Evolutionary conservation across 2,329 filamentous ascomycete genomes (phyloP).

Genomic region (Neoscytalidium dimidiatum): DNA sequence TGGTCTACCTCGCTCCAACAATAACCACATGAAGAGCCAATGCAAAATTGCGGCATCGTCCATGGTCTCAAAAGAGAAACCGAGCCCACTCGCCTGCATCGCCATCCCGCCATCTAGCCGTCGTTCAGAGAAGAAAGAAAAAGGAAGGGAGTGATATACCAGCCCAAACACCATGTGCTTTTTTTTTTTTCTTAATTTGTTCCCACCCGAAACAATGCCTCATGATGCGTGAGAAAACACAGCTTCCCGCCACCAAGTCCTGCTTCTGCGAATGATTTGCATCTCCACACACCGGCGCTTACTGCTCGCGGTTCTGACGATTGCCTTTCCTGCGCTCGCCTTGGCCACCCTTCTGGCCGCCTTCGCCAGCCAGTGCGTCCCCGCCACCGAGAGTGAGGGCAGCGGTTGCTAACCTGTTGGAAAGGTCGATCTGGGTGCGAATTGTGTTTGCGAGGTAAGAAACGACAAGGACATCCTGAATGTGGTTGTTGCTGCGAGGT

Average conservation of each 20-base stretch:
- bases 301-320: conserved; percentile 22
- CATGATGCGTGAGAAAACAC: conserved; percentile 15
- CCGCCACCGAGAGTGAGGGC: conserved; percentile 51
- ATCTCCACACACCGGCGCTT: background rate
- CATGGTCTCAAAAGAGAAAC: background rate
- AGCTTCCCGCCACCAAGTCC: background rate
- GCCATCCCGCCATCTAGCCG: background rate
- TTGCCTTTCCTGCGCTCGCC: conserved; percentile 32
- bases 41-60: background rate
- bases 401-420: conserved; percentile 81
- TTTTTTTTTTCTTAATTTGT: no score
- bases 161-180: conserved; percentile 14
- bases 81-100: conserved; percentile 5
- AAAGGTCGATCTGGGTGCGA: conserved; percentile 97
- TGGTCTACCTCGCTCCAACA: background rate
- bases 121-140: background rate
- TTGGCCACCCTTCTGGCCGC: conserved; percentile 35
- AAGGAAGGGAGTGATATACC: conserved; percentile 5
- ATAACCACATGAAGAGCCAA: background rate
- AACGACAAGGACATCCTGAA: conserved; percentile 97
- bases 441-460: conserved; percentile 98
- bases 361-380: conserved; percentile 38
- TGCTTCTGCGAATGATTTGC: background rate
- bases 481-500: conserved; percentile 81
- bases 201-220: conserved; percentile 5